These are phyloP conservation scores for Diaporthe sp. DNA, from an alignment of 2,329 filamentous ascomycete species.

Conservation along the genomic window DNA sequence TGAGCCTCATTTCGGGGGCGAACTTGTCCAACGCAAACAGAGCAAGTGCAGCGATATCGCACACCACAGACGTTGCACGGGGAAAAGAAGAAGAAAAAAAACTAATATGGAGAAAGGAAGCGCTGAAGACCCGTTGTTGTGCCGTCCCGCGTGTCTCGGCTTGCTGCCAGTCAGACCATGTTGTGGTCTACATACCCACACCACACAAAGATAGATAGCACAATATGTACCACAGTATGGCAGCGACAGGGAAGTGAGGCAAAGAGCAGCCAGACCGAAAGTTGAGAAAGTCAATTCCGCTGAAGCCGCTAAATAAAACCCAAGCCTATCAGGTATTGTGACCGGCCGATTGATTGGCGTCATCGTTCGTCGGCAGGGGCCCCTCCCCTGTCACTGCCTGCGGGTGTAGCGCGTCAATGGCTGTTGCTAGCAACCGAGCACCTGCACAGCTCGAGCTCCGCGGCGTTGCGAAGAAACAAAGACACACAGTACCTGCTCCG, in stretches of 20 bases:
- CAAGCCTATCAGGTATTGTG: slow-evolving; percentile 5
- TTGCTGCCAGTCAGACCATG: slow-evolving; percentile 12
- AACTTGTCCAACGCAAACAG: slow-evolving; percentile 8
- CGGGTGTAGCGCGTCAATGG: slow-evolving; percentile 17
- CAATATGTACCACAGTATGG: background rate
- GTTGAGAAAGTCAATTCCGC: slow-evolving; percentile 25
- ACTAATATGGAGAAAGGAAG: background rate
- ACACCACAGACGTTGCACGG: slow-evolving; percentile 3
- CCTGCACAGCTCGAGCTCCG: slow-evolving; percentile 13
- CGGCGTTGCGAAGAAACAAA: background rate
- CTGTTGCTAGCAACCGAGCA: background rate
- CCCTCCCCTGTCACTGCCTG: background rate
- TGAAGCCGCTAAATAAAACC: slow-evolving; percentile 25
- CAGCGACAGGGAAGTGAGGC: slow-evolving; percentile 4
- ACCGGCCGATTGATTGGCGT: slow-evolving; percentile 6
- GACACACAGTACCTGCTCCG: background rate
- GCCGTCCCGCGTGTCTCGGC: slow-evolving; percentile 3
- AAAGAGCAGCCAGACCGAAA: slow-evolving; percentile 2
- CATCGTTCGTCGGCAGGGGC: slow-evolving; percentile 16
- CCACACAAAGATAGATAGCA: background rate
- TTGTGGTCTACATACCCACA: background rate
- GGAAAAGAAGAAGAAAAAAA: background rate
- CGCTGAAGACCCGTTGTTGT: slow-evolving; percentile 9
- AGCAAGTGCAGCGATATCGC: background rate
- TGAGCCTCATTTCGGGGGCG: slow-evolving; percentile 5